A percentile compares a stretch with the other conserved stretches of the same genome.
These are phyloP conservation scores for Phallus indusiatus DNA, from an alignment of 768 basidiomycete species.

Conservation along the genomic window DNA sequence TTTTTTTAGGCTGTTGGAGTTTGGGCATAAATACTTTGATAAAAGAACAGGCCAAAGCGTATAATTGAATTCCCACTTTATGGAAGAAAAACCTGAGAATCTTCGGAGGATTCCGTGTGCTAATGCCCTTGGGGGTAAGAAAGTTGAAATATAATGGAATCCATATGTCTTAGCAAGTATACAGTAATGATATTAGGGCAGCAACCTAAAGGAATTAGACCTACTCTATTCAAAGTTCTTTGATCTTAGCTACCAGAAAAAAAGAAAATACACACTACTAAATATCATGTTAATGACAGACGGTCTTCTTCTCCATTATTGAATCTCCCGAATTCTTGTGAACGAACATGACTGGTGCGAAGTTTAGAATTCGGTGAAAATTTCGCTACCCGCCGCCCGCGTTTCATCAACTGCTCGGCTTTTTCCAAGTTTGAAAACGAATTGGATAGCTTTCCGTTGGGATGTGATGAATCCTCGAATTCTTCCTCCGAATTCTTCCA, in stretches of 20 bases:
- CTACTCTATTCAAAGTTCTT: no score
- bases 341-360: neutral
- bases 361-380: neutral
- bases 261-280: neutral
- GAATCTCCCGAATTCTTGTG: neutral
- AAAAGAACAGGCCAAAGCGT: slow-evolving; percentile 14
- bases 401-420: neutral
- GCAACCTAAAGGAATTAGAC: no score
- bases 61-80: neutral
- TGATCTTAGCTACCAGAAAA: no score
- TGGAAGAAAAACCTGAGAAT: neutral
- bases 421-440: neutral
- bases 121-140: neutral
- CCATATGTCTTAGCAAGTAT: no score
- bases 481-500: slow-evolving; percentile 28
- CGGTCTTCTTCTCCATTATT: neutral
- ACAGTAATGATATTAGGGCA: no score
- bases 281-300: neutral
- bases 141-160: no score
- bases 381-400: neutral
- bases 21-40: slow-evolving; percentile 39
- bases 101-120: neutral
- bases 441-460: neutral
- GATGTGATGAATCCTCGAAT: neutral
- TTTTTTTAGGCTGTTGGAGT: slow-evolving; percentile 35